Base-by-base conservation (phyloP, 2,329 filamentous ascomycete genomes). In the Cytospora leucostoma region DNA sequence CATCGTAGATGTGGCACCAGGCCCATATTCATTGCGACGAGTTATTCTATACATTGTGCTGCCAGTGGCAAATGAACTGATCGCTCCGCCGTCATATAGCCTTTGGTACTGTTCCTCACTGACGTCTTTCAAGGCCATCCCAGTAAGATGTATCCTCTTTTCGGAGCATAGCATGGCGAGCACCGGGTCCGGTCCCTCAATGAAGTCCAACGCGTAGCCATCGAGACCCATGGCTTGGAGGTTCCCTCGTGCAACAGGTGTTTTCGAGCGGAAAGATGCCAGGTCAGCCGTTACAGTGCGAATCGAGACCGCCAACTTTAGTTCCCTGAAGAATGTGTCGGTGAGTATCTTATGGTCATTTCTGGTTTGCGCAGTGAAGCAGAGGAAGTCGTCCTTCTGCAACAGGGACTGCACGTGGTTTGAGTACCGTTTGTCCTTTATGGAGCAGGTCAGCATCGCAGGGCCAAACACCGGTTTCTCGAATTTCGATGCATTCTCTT, bases 121-220 rank as follows among this genome's bases (percentile, higher is more conserved):
- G 38, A 93, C 85, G 11, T 91, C 86, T 6, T 74, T 74, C 15
- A 87, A 77, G 17, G 84, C 80, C 52, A 94, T 83, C 0, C 86
- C 92, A 7, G 88, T 88, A 33, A 80, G 78, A 69, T 96, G 87
- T 7, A 97, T 75, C 59, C 79, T 83, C 63, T 83, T 85, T 68
- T 91, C 88, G 13, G 87, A 84, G 74, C 93, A 97, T 27, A 99
- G 84, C 90, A 96, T 95, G 7, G 92, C 89, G 38, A 98, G 78
- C 1, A 99, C 91, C 1, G 91, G 84, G 1, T 89, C 87, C 0
- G 96, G 96, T 0, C 94, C 95, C 38, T 88, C 83, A 7, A 99
- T 73, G 64, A 84, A 91, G 71, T 98, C 90, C 33, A 91, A 81
- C 0, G 92, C 88, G 78, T 90, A 97, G 2, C 89, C 88, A 67